Conservation (phyloP, 108 stramenopile genomes). For the Mediolabrus comicus region DNA sequence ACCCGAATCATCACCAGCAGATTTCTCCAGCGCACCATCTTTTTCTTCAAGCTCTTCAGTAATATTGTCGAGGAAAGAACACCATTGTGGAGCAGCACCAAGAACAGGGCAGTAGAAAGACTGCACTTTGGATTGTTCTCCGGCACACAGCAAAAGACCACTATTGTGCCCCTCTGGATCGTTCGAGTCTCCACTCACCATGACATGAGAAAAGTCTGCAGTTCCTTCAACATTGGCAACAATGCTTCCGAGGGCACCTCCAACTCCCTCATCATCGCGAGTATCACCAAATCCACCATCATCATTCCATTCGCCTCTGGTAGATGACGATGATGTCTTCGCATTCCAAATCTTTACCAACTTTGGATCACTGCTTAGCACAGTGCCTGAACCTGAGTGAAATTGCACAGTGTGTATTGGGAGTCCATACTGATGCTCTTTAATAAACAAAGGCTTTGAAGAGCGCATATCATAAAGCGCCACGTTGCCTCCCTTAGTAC, state of each 20-base stretch:
- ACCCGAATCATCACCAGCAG: slow-evolving; percentile 23
- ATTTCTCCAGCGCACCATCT: slow-evolving; percentile 60
- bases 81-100: slow-evolving; percentile 97
- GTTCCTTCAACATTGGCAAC: slow-evolving; percentile 94
- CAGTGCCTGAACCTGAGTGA: slow-evolving; percentile 72
- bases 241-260: slow-evolving; percentile 68
- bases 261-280: slow-evolving; percentile 24
- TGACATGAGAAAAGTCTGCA: slow-evolving; percentile 88
- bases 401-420: slow-evolving; percentile 92
- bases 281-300: slow-evolving; percentile 26
- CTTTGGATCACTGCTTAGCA: slow-evolving; percentile 90
- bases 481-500: slow-evolving; percentile 89
- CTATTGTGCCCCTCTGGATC: slow-evolving; percentile 77
- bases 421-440: slow-evolving; percentile 96
- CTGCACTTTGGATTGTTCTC: slow-evolving; percentile 93
- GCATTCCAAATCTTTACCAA: slow-evolving; percentile 95
- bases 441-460: slow-evolving; percentile 79
- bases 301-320: slow-evolving; percentile 28
- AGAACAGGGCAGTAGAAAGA: slow-evolving; percentile 94
- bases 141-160: slow-evolving; percentile 93
- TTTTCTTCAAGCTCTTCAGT: slow-evolving; percentile 99
- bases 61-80: slow-evolving; percentile 95
- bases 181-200: slow-evolving; percentile 81
- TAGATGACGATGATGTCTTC: slow-evolving; percentile 51
- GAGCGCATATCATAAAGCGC: slow-evolving; percentile 95